phyloP scores from a whole-genome alignment of 208 protist genomes.

The Balamuthia mandrillaris region DNA sequence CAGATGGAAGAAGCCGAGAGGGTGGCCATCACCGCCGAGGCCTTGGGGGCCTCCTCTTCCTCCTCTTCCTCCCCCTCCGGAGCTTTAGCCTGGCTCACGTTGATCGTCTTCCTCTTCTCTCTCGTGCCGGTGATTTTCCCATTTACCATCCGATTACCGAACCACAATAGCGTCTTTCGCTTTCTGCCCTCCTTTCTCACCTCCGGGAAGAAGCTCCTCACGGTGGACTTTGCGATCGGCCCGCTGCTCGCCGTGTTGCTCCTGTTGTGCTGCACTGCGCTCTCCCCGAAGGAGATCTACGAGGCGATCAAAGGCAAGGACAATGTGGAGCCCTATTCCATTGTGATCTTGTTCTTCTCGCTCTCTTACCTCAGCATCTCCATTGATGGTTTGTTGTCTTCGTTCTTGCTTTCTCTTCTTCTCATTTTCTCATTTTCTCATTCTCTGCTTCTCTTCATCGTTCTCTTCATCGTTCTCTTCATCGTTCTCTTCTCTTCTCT shows the following conservation, averaged over 20 bases:
- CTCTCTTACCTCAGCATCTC: constrained; percentile 19
- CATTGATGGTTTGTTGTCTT: background rate
- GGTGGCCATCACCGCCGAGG: background rate
- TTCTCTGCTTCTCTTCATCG: constrained; percentile 32
- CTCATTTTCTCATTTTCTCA: constrained; percentile 28
- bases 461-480: background rate
- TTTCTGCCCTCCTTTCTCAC: too few species aligned
- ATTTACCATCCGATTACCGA: too few species aligned
- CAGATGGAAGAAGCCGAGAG: too few species aligned
- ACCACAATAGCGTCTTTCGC: too few species aligned
- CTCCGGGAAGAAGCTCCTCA: too few species aligned
- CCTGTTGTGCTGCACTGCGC: background rate
- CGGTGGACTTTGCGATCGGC: too few species aligned
- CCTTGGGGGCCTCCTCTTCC: too few species aligned
- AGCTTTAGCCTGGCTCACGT: too few species aligned
- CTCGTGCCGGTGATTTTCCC: too few species aligned
- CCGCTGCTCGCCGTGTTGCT: background rate
- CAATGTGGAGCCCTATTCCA: constrained; percentile 6
- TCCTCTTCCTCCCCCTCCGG: too few species aligned
- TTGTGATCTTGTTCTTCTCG: constrained; percentile 14
- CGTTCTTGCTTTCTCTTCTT: background rate
- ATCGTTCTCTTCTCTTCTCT: background rate
- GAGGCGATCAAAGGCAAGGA: background rate
- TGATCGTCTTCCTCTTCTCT: too few species aligned
- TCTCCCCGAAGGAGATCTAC: too few species aligned